A percentile compares a stretch with the other conserved stretches of the same genome.
phyloP scores from a whole-genome alignment of 352 stramenopile genomes.

The Pythium angustatum region DNA sequence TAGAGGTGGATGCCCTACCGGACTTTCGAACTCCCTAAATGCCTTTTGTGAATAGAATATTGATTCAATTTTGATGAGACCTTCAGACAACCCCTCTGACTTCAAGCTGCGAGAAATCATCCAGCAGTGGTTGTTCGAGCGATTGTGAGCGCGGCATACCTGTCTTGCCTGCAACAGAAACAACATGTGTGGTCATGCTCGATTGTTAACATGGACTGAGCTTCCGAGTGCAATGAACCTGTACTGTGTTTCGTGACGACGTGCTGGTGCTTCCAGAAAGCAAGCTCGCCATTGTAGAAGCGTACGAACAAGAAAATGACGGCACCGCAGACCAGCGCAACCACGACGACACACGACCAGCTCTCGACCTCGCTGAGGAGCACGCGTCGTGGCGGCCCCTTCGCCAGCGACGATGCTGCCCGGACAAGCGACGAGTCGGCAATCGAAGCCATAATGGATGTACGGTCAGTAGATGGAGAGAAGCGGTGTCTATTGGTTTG shows the following conservation, averaged over 20 bases:
- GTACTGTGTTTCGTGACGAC: neutral
- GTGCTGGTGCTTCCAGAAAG: conserved; percentile 6
- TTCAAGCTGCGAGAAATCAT: conserved; percentile 19
- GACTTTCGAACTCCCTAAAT: conserved; percentile 16
- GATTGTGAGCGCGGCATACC: neutral
- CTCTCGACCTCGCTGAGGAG: conserved; percentile 20
- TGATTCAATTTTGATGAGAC: neutral
- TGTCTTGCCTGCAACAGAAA: neutral
- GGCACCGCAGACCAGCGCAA: conserved; percentile 21
- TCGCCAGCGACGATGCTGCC: neutral
- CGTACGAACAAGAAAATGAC: conserved; percentile 28
- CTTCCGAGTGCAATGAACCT: neutral
- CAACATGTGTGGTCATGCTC: no score
- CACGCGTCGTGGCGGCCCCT: conserved; percentile 8
- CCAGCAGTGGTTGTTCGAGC: conserved; percentile 21
- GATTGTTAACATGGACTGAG: no score
- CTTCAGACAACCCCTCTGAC: conserved; percentile 7
- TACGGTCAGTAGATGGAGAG: conserved; percentile 2
- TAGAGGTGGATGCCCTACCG: neutral
- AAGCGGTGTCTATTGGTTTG: conserved; percentile 17
- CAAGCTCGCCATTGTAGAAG: conserved; percentile 18
- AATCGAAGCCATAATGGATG: neutral
- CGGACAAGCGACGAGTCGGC: neutral
- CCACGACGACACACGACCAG: conserved; percentile 24
- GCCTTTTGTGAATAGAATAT: conserved; percentile 27